These are phyloP conservation scores for Marvania coccoides DNA, from an alignment of 139 green algal species.

Conservation along the genomic window DNA sequence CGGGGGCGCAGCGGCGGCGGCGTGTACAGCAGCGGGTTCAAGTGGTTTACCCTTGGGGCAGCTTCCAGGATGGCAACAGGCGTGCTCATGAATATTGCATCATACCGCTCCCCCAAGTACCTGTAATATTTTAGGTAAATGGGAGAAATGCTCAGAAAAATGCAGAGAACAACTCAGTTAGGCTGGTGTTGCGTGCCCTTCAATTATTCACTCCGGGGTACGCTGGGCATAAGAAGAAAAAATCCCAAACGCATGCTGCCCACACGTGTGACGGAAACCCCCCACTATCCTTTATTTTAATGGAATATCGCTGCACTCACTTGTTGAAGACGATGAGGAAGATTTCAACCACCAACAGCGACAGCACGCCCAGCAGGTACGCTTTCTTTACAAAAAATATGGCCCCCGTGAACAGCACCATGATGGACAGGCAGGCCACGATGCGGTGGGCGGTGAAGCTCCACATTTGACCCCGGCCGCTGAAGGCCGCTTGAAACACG, in stretches of 20 bases:
- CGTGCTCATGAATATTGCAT: conserved; percentile 1
- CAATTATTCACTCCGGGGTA: too few species aligned
- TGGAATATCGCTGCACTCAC: not conserved
- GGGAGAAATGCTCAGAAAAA: not conserved
- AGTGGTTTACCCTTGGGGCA: not conserved
- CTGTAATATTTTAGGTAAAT: not conserved
- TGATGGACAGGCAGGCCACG: conserved; percentile 30
- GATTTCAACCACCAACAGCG: conserved; percentile 18
- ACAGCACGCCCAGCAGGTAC: conserved; percentile 14
- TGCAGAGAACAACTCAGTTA: not conserved
- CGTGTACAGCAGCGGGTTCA: conserved; percentile 21
- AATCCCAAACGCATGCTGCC: too few species aligned
- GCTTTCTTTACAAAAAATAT: conserved; percentile 38
- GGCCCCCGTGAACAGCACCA: conserved; percentile 32
- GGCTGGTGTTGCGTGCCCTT: not conserved
- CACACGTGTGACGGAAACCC: too few species aligned
- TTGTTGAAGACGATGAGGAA: conserved; percentile 26
- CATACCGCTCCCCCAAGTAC: conserved; percentile 12
- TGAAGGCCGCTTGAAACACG: conserved; percentile 36
- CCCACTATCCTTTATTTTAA: not conserved
- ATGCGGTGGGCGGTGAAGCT: conserved; percentile 15
- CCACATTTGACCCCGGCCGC: conserved; percentile 27
- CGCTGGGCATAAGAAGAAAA: too few species aligned
- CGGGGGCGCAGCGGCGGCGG: conserved; percentile 12
- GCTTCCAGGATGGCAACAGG: conserved; percentile 5